Conservation (phyloP, 257 asterid species). For the Ligustrum vulgare region DNA sequence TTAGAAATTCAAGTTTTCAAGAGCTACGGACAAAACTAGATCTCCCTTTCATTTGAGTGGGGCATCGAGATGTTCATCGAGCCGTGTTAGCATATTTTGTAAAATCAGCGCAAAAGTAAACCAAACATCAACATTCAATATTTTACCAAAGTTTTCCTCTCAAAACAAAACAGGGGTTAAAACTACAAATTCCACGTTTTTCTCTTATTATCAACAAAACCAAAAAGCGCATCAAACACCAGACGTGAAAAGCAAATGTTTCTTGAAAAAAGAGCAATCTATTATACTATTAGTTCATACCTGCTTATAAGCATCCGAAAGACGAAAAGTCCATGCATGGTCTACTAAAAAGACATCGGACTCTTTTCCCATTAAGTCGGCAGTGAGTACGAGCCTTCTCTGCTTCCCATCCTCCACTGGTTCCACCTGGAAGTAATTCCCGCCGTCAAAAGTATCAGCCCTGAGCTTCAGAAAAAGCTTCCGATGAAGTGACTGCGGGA, state of each 20-base stretch:
- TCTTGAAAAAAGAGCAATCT: not conserved
- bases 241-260: not conserved
- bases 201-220: not conserved
- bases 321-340: constrained; percentile 98
- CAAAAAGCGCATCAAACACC: not conserved
- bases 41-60: not conserved
- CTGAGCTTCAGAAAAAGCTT: constrained; percentile 77
- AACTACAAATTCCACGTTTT: not conserved
- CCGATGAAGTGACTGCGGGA: constrained; percentile 64
- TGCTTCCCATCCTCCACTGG: constrained; percentile 77
- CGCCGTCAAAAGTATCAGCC: constrained; percentile 84
- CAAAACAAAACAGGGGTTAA: not conserved
- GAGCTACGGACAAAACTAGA: not conserved
- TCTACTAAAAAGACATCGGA: constrained; percentile 83
- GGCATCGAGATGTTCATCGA: not conserved
- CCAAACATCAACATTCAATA: not conserved
- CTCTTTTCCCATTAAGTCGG: constrained; percentile 45
- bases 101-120: not conserved
- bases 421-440: constrained; percentile 80
- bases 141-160: constrained; percentile 7
- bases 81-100: not conserved
- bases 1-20: not conserved
- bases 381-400: constrained; percentile 67
- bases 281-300: constrained; percentile 34
- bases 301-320: constrained; percentile 88